Evolutionary conservation across 371 early-diverging fungal species (phyloP).

Genomic region (Apophysomyces trapeziformis): DNA sequence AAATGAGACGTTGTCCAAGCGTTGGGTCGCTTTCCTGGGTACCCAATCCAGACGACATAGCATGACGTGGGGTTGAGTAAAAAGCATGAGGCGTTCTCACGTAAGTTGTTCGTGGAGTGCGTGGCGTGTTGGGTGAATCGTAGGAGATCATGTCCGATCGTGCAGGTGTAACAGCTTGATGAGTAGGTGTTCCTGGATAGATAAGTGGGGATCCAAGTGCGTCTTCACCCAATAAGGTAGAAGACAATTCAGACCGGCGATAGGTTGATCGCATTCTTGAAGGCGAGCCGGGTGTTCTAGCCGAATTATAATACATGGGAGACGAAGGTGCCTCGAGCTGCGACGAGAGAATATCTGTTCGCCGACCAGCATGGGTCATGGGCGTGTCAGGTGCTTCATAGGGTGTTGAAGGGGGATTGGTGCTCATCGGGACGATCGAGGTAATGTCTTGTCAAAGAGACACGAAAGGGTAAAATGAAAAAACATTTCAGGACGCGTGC

Average conservation of each 20-base stretch:
- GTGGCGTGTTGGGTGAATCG: conserved; percentile 34
- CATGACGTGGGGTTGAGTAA: conserved; percentile 18
- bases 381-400: conserved; percentile 37
- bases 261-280: conserved; percentile 20
- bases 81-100: conserved; percentile 40
- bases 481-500: conserved; percentile 18
- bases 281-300: conserved; percentile 39
- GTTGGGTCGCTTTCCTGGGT: conserved; percentile 55
- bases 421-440: conserved; percentile 8
- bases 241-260: conserved; percentile 49
- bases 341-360: conserved; percentile 28
- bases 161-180: neutral
- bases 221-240: conserved; percentile 43
- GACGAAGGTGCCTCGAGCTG: conserved; percentile 32
- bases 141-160: conserved; percentile 24
- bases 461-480: conserved; percentile 1
- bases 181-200: conserved; percentile 48
- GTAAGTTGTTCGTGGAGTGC: conserved; percentile 41
- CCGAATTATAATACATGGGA: conserved; percentile 23
- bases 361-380: conserved; percentile 24
- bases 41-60: conserved; percentile 25
- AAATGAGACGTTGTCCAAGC: conserved; percentile 74
- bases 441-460: conserved; percentile 1
- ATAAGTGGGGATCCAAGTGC: conserved; percentile 43
- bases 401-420: conserved; percentile 27